Conservation (phyloP, 208 protist species). For the Borovskyia barvae region DNA sequence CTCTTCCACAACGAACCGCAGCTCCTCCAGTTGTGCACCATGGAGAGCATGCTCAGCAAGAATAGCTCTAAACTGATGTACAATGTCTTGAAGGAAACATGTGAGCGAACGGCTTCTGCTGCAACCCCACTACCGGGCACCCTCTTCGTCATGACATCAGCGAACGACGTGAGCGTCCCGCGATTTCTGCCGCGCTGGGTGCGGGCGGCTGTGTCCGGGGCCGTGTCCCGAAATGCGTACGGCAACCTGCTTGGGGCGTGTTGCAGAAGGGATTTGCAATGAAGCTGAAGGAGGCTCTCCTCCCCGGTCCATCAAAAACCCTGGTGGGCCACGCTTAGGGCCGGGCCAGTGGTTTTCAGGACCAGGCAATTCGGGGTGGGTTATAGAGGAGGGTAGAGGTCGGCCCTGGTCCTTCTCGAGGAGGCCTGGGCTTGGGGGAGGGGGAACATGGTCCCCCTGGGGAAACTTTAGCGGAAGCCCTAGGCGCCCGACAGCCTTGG, state of each 20-base stretch:
- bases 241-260: constrained; percentile 28
- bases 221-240: constrained; percentile 47
- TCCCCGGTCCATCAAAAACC: not conserved
- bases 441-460: too few species aligned
- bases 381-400: too few species aligned
- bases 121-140: constrained; percentile 23
- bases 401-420: too few species aligned
- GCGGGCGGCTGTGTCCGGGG: constrained; percentile 33
- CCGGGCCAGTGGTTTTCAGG: too few species aligned
- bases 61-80: constrained; percentile 38
- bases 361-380: too few species aligned
- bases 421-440: too few species aligned
- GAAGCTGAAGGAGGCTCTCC: not conserved
- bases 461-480: too few species aligned
- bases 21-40: constrained; percentile 14
- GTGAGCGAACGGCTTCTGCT: constrained; percentile 1
- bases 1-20: constrained; percentile 19
- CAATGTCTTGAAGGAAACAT: constrained; percentile 28
- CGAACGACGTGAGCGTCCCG: constrained; percentile 53
- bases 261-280: not conserved
- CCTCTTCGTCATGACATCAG: constrained; percentile 68
- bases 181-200: constrained; percentile 39
- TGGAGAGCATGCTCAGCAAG: constrained; percentile 46
- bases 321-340: too few species aligned
- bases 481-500: too few species aligned